Percentiles rank a stretch among this genome's conserved stretches.
Conservation (phyloP, 257 asterid species). For the Solanum paucissectum region DNA sequence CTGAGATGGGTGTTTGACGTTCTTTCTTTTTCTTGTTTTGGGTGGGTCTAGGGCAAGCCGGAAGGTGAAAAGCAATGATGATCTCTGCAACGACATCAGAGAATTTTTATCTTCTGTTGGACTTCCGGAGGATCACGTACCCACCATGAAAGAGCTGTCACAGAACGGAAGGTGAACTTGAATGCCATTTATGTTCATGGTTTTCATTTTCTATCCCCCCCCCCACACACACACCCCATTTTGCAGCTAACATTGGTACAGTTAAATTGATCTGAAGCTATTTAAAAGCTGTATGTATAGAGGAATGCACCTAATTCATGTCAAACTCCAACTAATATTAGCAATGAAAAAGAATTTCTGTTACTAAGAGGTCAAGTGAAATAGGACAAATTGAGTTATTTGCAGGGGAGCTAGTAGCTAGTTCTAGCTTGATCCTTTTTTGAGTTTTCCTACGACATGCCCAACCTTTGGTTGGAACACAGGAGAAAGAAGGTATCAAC, state of each 20-base stretch:
- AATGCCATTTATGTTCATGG: neutral
- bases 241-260: neutral
- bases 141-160: slow-evolving; percentile 71
- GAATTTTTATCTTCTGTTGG: slow-evolving; percentile 60
- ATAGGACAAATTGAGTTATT: neutral
- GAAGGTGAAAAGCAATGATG: slow-evolving; percentile 56
- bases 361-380: neutral
- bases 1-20: neutral
- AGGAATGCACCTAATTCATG: neutral
- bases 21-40: neutral
- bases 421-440: neutral
- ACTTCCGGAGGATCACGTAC: slow-evolving; percentile 64
- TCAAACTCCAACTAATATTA: neutral
- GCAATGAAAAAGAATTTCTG: neutral
- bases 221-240: neutral
- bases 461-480: neutral
- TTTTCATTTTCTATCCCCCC: neutral
- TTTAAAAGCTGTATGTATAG: neutral
- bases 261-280: neutral
- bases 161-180: slow-evolving; percentile 55
- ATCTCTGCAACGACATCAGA: slow-evolving; percentile 53
- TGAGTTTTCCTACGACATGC: neutral
- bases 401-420: neutral
- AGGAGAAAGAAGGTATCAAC: neutral
- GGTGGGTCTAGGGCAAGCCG: slow-evolving; percentile 30